Conservation (phyloP, 192 early-diverging fungal genomes). For the Phlyctochytrium arcticum region DNA sequence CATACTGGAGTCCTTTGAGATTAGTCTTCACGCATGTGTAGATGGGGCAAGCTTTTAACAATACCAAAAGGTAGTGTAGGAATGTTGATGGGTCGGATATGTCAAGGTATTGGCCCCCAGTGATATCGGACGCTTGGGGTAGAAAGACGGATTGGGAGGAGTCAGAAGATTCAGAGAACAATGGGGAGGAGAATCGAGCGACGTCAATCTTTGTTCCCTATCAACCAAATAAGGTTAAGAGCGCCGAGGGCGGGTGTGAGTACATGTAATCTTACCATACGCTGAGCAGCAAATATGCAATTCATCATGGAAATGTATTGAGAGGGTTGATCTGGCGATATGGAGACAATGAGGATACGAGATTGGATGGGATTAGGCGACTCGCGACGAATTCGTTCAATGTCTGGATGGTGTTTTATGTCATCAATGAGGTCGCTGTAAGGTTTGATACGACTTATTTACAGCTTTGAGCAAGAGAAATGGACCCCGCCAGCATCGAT, state of each 20-base stretch:
- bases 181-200: constrained; percentile 60
- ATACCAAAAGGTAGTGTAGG: constrained; percentile 84
- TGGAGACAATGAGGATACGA: constrained; percentile 80
- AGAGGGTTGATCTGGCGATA: constrained; percentile 77
- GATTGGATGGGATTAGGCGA: constrained; percentile 52
- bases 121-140: constrained; percentile 88
- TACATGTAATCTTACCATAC: constrained; percentile 46
- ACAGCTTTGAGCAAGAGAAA: constrained; percentile 32
- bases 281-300: constrained; percentile 95
- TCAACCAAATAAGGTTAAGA: background rate
- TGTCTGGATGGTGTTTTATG: constrained; percentile 54
- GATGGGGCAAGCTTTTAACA: too few species aligned
- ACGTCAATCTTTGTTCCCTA: constrained; percentile 88
- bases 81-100: constrained; percentile 66
- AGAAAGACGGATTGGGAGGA: constrained; percentile 89
- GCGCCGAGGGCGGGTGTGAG: background rate
- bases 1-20: constrained; percentile 59
- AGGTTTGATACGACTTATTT: background rate
- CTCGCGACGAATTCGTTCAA: constrained; percentile 60
- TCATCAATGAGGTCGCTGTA: too few species aligned
- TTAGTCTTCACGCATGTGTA: too few species aligned
- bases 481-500: constrained; percentile 24
- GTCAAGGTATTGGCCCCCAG: constrained; percentile 78
- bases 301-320: constrained; percentile 99
- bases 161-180: constrained; percentile 48